phyloP scores from a whole-genome alignment of 768 basidiomycete genomes.

The Hericium erinaceus region DNA sequence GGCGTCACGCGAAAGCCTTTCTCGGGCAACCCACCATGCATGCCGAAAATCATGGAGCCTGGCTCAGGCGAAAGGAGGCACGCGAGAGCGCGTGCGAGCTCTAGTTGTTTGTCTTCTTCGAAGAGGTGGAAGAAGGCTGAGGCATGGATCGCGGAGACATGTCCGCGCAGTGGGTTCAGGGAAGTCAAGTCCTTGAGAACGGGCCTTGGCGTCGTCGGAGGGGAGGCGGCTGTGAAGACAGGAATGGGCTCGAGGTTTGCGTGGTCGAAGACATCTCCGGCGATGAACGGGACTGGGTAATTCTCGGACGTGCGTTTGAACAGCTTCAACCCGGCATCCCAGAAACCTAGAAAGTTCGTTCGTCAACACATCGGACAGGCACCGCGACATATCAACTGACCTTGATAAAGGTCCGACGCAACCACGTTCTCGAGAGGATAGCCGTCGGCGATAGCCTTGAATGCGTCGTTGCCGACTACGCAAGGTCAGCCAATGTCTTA shows the following conservation, averaged over 20 bases:
- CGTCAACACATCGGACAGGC: neutral
- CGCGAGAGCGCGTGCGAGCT: conserved; percentile 32
- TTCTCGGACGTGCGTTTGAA: conserved; percentile 42
- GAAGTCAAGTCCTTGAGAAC: conserved; percentile 23
- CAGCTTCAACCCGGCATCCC: conserved; percentile 37
- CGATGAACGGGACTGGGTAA: conserved; percentile 47
- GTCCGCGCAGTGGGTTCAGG: conserved; percentile 33
- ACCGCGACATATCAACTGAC: conserved; percentile 14
- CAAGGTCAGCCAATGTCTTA: neutral
- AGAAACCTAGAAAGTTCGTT: conserved; percentile 33
- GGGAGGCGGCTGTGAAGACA: conserved; percentile 17
- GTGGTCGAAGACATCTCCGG: conserved; percentile 45
- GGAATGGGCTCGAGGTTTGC: conserved; percentile 26
- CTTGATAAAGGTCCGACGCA: conserved; percentile 30
- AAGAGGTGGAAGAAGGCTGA: conserved; percentile 46
- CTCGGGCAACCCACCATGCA: conserved; percentile 25
- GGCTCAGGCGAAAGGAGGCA: conserved; percentile 32
- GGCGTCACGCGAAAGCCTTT: conserved; percentile 18
- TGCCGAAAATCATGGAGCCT: conserved; percentile 39
- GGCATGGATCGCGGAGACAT: conserved; percentile 39
- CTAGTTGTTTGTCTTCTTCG: conserved; percentile 26
- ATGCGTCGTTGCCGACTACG: conserved; percentile 33
- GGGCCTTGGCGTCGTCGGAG: conserved; percentile 6
- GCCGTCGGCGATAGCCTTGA: conserved; percentile 33
- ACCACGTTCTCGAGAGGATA: conserved; percentile 31